phyloP scores from a whole-genome alignment of 768 basidiomycete genomes.

The Tricholoma terreum region DNA sequence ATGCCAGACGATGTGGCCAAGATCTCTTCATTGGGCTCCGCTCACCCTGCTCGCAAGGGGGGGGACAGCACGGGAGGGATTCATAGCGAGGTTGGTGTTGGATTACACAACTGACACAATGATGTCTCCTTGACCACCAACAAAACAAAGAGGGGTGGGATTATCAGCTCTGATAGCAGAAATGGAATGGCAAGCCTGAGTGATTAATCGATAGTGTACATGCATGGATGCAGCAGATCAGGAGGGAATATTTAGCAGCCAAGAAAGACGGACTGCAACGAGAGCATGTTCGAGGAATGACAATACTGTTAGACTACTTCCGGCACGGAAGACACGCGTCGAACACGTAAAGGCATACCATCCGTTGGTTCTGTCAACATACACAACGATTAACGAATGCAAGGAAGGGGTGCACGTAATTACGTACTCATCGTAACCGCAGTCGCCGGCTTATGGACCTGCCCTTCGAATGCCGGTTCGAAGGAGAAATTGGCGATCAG shows the following conservation, averaged over 20 bases:
- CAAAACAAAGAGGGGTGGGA: no score
- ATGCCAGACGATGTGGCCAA: background rate
- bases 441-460: constrained; percentile 38
- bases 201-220: no score
- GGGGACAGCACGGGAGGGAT: constrained; percentile 8
- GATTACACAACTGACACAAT: no score
- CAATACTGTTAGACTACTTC: background rate
- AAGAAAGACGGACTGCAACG: no score
- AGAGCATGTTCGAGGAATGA: no score
- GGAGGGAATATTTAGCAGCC: no score
- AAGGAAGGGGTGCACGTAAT: background rate
- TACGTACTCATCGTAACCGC: constrained; percentile 49
- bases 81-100: no score
- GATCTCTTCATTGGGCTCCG: constrained; percentile 32
- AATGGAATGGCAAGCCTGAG: no score
- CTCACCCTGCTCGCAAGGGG: background rate
- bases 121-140: no score
- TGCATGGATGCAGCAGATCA: no score
- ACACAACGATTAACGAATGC: background rate
- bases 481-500: constrained; percentile 44
- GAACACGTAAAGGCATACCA: constrained; percentile 1
- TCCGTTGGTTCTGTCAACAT: constrained; percentile 1
- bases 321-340: background rate
- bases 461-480: constrained; percentile 38
- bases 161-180: no score